Conservation (phyloP, 148 eudicot genomes). For the Amaranthus hypochondriacus region DNA sequence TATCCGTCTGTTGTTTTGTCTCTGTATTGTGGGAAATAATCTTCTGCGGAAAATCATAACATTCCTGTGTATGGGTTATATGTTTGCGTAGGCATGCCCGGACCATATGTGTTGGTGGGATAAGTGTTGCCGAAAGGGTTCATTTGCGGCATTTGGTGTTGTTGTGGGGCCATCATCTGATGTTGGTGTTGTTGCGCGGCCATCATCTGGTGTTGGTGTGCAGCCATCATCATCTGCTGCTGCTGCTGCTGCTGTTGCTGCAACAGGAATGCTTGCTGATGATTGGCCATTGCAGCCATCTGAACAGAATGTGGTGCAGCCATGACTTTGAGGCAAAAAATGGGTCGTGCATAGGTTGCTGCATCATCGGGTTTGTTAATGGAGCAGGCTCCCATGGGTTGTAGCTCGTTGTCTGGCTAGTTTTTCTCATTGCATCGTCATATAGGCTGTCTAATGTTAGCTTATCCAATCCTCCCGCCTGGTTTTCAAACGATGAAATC, state of each 20-base stretch:
- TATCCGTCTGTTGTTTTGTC: conserved; percentile 5
- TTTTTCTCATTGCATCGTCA: conserved; percentile 89
- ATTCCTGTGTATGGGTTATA: conserved; percentile 74
- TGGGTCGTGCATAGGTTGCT: conserved; percentile 50
- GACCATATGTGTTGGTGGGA: conserved; percentile 53
- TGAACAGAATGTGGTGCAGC: conserved; percentile 63
- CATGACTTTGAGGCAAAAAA: conserved; percentile 59
- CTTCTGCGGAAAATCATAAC: conserved; percentile 21
- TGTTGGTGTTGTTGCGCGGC: conserved; percentile 41
- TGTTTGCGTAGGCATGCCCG: conserved; percentile 60
- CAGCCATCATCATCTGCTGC: background rate
- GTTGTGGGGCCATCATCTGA: background rate
- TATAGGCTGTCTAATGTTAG: conserved; percentile 89
- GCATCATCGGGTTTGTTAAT: conserved; percentile 50
- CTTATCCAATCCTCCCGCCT: conserved; percentile 88
- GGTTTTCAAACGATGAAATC: background rate
- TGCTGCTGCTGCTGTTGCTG: conserved; percentile 35
- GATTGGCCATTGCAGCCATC: conserved; percentile 75
- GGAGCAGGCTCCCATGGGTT: conserved; percentile 81
- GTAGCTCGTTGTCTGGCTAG: conserved; percentile 66
- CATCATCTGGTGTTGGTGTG: conserved; percentile 44
- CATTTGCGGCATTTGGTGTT: conserved; percentile 29
- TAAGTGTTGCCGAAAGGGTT: conserved; percentile 67
- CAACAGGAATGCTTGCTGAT: conserved; percentile 59
- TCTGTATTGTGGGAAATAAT: background rate